Base-by-base conservation (phyloP, 2,329 filamentous ascomycete genomes). In the Aspergillus persii region DNA sequence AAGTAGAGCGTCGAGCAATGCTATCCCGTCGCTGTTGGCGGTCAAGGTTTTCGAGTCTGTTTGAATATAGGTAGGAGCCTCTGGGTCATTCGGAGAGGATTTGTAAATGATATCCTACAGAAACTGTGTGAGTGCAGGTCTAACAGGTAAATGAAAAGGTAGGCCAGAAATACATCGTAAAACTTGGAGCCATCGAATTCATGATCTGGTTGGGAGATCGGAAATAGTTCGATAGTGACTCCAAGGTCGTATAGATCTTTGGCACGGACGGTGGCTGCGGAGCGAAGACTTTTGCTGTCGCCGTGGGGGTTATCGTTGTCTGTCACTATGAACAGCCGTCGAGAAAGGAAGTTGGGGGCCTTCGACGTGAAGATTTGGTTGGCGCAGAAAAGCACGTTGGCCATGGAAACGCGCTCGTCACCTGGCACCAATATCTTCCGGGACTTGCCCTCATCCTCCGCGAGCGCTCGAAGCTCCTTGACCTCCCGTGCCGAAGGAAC, bases 321-420 rank as follows among this genome's bases (percentile, higher is more conserved):
- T 0, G 95, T 98, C 57, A 99, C 91, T 63, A 99, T 86, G 76
- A 99, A 99, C n/a, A 99, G 79, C 36, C 95, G 86, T 61, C 94
- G 84, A 5, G 94, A 98, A 3, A 91, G 89, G 74, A 98, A 98
- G 70, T 97, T 98, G 18, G 95, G 88, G 0, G 95, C 93, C 73
- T 90, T 96, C 3, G 91, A 96, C 1, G 93, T 96, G 72, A 99
- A 97, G 54, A 98, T 90, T 71, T 97, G 92, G 66, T 98, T 98
- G 41, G 92, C 94, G 68, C 93, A 96, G 72, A 97, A 97, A 1
- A 99, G 82, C 2, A 99, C 84, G 68, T 93, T 96, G 8, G 91
- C 86, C 88, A 99, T 96, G 36, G 88, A 87, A 0, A 90, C 87
- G 1, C 83, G 79, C 57, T 93, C 86, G 3, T 84, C 78, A 0